Evolutionary conservation across 139 green algal species (phyloP).

Genomic region (Closterium sp.): DNA sequence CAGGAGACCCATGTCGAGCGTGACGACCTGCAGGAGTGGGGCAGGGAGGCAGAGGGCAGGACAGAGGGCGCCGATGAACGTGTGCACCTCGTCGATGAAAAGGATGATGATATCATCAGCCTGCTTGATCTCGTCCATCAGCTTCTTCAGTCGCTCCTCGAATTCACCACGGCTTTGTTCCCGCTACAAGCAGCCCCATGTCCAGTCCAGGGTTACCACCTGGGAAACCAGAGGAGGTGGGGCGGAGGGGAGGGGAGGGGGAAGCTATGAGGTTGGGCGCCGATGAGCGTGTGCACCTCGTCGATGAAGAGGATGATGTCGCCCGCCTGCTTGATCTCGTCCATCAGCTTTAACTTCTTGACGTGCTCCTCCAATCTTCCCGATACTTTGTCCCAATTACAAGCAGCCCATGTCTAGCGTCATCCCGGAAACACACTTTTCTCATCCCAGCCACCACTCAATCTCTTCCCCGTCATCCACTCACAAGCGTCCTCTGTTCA

Average conservation of each 20-base stretch:
- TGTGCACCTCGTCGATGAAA: not conserved
- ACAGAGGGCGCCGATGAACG: not conserved
- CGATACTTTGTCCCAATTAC: constrained; percentile 97
- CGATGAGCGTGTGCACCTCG: not conserved
- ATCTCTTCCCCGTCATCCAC: too few species aligned
- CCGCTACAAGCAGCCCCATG: constrained; percentile 98
- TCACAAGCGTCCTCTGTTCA: too few species aligned
- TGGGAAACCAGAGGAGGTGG: constrained; percentile 42
- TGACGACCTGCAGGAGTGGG: constrained; percentile 76
- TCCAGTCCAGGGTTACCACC: constrained; percentile 88
- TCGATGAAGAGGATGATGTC: constrained; percentile 56
- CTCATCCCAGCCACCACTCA: constrained; percentile 31
- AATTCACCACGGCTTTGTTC: constrained; percentile 99
- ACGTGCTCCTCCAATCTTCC: constrained; percentile 99
- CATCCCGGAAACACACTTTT: constrained; percentile 67
- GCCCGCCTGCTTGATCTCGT: constrained; percentile 99
- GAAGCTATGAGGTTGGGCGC: too few species aligned
- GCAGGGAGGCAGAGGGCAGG: too few species aligned
- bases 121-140: constrained; percentile 99
- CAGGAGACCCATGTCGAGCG: constrained; percentile 98
- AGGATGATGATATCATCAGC: constrained; percentile 87
- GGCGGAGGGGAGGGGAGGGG: too few species aligned
- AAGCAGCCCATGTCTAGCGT: constrained; percentile 99
- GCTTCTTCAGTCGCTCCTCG: constrained; percentile 99
- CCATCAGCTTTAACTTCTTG: constrained; percentile 99